Conservation (phyloP, 2,329 filamentous ascomycete species). For the Drechslerella coelobrocha region DNA sequence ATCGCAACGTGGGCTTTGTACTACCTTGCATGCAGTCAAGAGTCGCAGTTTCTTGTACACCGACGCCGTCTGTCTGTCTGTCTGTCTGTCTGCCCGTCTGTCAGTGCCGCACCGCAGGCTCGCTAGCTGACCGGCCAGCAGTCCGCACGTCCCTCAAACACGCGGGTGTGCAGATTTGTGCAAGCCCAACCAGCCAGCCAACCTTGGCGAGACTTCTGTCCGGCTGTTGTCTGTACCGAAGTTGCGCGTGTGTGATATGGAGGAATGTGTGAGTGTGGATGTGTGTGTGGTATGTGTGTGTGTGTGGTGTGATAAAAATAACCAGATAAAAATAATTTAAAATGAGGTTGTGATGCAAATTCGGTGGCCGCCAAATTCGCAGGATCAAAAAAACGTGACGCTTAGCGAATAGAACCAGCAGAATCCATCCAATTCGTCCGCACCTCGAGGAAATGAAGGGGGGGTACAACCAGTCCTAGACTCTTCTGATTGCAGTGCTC, state of each 20-base stretch:
- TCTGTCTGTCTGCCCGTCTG: neutral
- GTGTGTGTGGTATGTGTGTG: neutral
- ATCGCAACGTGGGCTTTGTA: constrained; percentile 2
- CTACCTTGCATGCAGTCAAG: neutral
- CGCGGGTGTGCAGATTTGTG: neutral
- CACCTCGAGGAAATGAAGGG: neutral
- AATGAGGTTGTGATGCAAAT: neutral
- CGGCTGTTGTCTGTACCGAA: neutral
- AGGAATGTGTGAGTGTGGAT: neutral
- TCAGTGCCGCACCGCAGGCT: neutral
- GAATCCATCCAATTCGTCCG: neutral
- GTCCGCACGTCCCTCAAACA: neutral
- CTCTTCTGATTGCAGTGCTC: too few species aligned
- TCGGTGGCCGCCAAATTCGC: too few species aligned
- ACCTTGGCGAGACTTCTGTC: neutral
- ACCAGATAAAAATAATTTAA: too few species aligned
- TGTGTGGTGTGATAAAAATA: neutral
- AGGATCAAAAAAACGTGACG: too few species aligned
- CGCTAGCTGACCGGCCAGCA: neutral
- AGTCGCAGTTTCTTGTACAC: neutral
- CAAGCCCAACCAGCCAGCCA: neutral
- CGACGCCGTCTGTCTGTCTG: neutral
- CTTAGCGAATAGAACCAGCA: neutral
- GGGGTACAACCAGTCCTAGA: too few species aligned
- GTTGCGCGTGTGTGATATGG: neutral